These are phyloP conservation scores for Fonsecaea nubica DNA, from an alignment of 2,329 filamentous ascomycete species.

Conservation along the genomic window DNA sequence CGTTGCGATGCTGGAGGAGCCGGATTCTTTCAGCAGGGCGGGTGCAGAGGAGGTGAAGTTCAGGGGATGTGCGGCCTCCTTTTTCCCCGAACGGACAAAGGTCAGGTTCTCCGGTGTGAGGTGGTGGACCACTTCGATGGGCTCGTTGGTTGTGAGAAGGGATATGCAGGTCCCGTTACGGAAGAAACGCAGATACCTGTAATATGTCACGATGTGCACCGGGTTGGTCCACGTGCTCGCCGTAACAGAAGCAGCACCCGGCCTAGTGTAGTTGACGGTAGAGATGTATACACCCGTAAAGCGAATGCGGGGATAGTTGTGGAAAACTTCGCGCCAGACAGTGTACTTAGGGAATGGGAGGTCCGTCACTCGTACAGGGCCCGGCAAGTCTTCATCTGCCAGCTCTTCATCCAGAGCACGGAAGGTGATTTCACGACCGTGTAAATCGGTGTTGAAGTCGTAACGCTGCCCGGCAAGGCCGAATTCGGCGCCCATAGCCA, in stretches of 20 bases:
- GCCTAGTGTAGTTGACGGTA: slow-evolving; percentile 91
- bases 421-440: slow-evolving; percentile 49
- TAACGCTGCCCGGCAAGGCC: slow-evolving; percentile 87
- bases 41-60: slow-evolving; percentile 33
- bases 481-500: slow-evolving; percentile 73
- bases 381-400: slow-evolving; percentile 42
- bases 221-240: slow-evolving; percentile 79
- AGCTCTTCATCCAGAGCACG: slow-evolving; percentile 35
- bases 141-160: slow-evolving; percentile 80
- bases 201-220: slow-evolving; percentile 96
- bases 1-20: slow-evolving; percentile 50
- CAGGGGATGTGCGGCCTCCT: slow-evolving; percentile 29
- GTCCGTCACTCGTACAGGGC: slow-evolving; percentile 39
- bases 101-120: slow-evolving; percentile 73
- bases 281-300: slow-evolving; percentile 97
- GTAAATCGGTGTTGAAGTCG: slow-evolving; percentile 69
- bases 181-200: slow-evolving; percentile 94
- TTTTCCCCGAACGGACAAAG: slow-evolving; percentile 42
- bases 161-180: slow-evolving; percentile 84
- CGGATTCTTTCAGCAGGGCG: slow-evolving; percentile 38
- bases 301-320: slow-evolving; percentile 79
- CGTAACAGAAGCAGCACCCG: slow-evolving; percentile 74
- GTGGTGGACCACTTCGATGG: slow-evolving; percentile 84
- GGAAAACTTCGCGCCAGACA: slow-evolving; percentile 73
- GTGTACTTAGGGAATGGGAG: slow-evolving; percentile 38